These are phyloP conservation scores for Termitomyces sp. DNA, from an alignment of 768 basidiomycete species.

Conservation along the genomic window DNA sequence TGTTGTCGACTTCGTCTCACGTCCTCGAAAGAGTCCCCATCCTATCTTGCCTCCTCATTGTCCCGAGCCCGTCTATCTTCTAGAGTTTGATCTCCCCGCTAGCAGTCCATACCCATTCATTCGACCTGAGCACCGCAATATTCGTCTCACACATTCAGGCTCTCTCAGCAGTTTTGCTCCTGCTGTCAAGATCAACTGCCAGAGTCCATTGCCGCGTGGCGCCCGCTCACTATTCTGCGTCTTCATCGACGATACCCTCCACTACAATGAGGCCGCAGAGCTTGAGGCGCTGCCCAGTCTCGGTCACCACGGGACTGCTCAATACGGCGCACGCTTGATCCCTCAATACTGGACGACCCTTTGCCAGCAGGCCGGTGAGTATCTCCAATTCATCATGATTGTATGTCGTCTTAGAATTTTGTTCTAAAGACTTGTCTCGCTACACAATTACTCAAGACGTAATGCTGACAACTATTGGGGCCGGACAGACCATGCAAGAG, in stretches of 20 bases:
- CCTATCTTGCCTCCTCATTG: background rate
- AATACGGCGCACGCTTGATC: conserved; percentile 16
- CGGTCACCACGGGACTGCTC: background rate
- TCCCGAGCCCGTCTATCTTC: conserved; percentile 4
- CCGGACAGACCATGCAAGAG: conserved; percentile 9
- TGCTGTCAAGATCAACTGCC: conserved; percentile 16
- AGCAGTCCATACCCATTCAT: conserved; percentile 3
- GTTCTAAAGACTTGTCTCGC: conserved; percentile 15
- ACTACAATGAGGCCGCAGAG: conserved; percentile 19
- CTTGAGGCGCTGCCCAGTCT: conserved; percentile 8
- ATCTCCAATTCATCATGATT: background rate
- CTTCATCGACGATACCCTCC: conserved; percentile 15
- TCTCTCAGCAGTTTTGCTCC: conserved; percentile 13
- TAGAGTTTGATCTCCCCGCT: conserved; percentile 5
- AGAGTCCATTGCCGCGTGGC: conserved; percentile 9
- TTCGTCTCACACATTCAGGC: conserved; percentile 13
- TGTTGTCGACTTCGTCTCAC: conserved; percentile 9
- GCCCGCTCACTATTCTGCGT: conserved; percentile 19
- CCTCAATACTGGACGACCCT: conserved; percentile 21
- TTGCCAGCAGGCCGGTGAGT: conserved; percentile 17
- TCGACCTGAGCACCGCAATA: conserved; percentile 3
- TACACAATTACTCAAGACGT: conserved; percentile 21
- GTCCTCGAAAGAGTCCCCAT: background rate
- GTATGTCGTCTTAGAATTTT: background rate
- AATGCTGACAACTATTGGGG: conserved; percentile 6